Evolutionary conservation across 805 yeast species (phyloP).

Genomic region (Lipomyces sp.): DNA sequence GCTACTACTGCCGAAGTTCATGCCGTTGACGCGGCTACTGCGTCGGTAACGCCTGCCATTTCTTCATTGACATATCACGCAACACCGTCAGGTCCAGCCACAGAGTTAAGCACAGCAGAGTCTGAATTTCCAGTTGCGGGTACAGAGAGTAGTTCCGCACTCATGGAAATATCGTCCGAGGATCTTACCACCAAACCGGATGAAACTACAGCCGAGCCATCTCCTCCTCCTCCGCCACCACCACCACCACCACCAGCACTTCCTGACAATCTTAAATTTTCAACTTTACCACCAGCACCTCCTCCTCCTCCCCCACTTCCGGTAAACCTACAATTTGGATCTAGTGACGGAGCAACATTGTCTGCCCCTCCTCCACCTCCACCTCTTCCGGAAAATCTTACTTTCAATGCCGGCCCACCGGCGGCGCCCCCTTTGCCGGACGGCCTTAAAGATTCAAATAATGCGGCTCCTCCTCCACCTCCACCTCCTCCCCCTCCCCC

Average conservation of each 20-base stretch:
- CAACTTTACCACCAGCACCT: slow-evolving; percentile 9
- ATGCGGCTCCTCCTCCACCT: slow-evolving; percentile 28
- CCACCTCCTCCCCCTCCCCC: slow-evolving; percentile 44
- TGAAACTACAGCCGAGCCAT: neutral
- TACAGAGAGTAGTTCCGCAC: slow-evolving; percentile 1
- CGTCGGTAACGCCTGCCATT: neutral
- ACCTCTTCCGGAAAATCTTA: slow-evolving; percentile 29
- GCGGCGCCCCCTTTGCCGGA: slow-evolving; percentile 45
- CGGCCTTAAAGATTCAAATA: slow-evolving; percentile 31
- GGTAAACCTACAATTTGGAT: neutral
- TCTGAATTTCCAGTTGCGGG: neutral
- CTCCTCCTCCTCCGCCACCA: neutral
- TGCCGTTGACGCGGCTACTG: neutral
- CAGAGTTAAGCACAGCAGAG: slow-evolving; percentile 1
- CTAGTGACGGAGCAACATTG: slow-evolving; percentile 2
- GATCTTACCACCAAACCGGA: slow-evolving; percentile 6
- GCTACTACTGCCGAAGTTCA: neutral
- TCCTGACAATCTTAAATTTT: slow-evolving; percentile 13
- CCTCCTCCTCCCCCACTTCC: slow-evolving; percentile 30
- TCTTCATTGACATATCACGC: neutral
- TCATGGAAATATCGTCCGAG: slow-evolving; percentile 7
- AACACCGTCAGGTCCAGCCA: neutral
- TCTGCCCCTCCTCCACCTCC: slow-evolving; percentile 29
- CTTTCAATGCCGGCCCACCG: slow-evolving; percentile 29
- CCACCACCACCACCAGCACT: slow-evolving; percentile 23